phyloP scores from a whole-genome alignment of 2,329 filamentous ascomycete genomes.

The Colletotrichum sublineola region DNA sequence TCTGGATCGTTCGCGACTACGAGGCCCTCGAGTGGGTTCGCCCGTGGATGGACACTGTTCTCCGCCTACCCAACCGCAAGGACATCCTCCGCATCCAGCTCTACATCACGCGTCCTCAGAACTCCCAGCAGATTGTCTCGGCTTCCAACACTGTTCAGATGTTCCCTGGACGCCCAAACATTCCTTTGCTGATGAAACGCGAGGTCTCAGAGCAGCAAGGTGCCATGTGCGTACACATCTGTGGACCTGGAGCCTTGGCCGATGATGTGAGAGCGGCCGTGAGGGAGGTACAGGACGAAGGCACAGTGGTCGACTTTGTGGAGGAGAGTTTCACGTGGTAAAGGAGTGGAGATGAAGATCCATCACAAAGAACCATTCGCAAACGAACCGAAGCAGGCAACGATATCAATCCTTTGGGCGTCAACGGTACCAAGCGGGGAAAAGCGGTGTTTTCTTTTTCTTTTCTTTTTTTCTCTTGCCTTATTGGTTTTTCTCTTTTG shows the following conservation, averaged over 20 bases:
- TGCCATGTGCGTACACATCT: constrained; percentile 88
- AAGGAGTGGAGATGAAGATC: constrained; percentile 32
- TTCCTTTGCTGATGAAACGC: constrained; percentile 81
- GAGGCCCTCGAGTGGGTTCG: constrained; percentile 94
- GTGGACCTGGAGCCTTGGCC: constrained; percentile 79
- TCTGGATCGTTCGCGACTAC: constrained; percentile 93
- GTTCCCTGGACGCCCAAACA: constrained; percentile 89
- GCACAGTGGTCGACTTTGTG: constrained; percentile 77
- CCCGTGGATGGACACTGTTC: constrained; percentile 82
- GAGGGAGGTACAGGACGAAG: constrained; percentile 70
- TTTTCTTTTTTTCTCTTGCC: neutral
- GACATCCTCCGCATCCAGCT: constrained; percentile 89
- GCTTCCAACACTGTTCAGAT: constrained; percentile 87
- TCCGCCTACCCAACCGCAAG: constrained; percentile 83
- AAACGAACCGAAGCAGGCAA: constrained; percentile 12
- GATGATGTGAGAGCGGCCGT: constrained; percentile 82
- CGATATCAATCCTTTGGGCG: constrained; percentile 37
- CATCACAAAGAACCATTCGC: constrained; percentile 13
- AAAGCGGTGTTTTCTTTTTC: constrained; percentile 25
- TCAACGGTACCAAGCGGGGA: constrained; percentile 39
- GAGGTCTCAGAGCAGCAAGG: constrained; percentile 87
- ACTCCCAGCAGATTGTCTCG: constrained; percentile 83
- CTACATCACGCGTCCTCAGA: constrained; percentile 90
- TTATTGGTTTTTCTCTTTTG: neutral
- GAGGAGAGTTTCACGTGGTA: constrained; percentile 83